These are phyloP conservation scores for Ophiostoma pallidulum DNA, from an alignment of 2,329 filamentous ascomycete genomes.

Conservation along the genomic window DNA sequence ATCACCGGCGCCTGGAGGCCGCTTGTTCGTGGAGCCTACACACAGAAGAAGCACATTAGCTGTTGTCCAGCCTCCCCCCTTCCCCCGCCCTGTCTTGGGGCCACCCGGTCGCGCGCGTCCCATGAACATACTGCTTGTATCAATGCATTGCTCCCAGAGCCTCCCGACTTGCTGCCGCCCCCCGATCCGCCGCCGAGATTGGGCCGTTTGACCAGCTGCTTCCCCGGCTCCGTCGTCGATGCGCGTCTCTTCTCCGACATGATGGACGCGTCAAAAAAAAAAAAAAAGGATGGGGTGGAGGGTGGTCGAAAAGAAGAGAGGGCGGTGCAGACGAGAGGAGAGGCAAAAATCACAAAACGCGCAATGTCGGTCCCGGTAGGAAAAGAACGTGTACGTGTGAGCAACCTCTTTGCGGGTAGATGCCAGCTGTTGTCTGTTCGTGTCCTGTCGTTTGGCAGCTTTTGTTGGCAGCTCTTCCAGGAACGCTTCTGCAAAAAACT, in stretches of 20 bases:
- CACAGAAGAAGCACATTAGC: slow-evolving; percentile 1
- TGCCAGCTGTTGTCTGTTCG: neutral
- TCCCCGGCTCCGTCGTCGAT: slow-evolving; percentile 64
- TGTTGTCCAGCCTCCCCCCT: neutral
- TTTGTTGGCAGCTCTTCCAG: slow-evolving; percentile 3
- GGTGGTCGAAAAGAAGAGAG: neutral
- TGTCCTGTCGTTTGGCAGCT: slow-evolving; percentile 2
- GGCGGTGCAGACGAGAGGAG: no score
- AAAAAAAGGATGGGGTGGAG: neutral
- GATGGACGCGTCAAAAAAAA: slow-evolving; percentile 15
- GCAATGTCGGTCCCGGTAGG: no score
- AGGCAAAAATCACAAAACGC: no score
- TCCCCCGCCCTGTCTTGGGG: neutral
- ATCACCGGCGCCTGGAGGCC: slow-evolving; percentile 83
- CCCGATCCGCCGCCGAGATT: slow-evolving; percentile 51
- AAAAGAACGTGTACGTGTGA: no score
- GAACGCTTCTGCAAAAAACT: slow-evolving; percentile 14
- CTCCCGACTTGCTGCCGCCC: slow-evolving; percentile 34
- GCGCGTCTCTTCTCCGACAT: slow-evolving; percentile 95
- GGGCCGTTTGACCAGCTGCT: slow-evolving; percentile 83
- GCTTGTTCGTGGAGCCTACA: slow-evolving; percentile 67
- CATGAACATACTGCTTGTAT: slow-evolving; percentile 43
- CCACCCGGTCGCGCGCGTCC: no score
- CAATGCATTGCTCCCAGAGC: slow-evolving; percentile 34
- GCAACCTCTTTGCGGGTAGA: no score